Evolutionary conservation across 2,329 filamentous ascomycete genomes (phyloP).

Genomic region (Sporothrix curviconia): DNA sequence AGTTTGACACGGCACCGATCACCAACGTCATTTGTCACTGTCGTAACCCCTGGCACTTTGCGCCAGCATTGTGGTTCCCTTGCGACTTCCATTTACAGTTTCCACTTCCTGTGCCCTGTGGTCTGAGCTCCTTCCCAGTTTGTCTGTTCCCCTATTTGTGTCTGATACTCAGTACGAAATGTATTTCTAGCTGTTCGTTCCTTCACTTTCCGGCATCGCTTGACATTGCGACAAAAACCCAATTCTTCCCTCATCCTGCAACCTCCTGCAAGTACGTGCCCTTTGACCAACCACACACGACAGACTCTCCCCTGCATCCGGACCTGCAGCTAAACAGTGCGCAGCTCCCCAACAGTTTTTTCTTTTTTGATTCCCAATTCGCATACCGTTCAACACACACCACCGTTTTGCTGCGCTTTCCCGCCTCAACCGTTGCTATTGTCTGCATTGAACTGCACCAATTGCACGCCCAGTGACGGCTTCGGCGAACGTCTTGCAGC

Average conservation of each 20-base stretch:
- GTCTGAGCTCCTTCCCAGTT: neutral
- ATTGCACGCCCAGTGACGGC: neutral
- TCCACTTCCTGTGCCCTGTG: too few relatives aligned
- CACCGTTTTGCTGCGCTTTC: neutral
- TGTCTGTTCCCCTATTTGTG: neutral
- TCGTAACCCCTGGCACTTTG: neutral
- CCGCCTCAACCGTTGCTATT: neutral
- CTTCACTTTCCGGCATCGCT: neutral
- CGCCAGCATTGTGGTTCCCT: neutral
- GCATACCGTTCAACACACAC: neutral
- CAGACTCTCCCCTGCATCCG: neutral
- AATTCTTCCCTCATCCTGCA: neutral
- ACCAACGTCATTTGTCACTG: neutral
- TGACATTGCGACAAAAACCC: neutral
- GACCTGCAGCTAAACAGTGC: constrained; percentile 4
- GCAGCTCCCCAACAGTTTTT: constrained; percentile 5
- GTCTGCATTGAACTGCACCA: neutral
- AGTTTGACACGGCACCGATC: too few relatives aligned
- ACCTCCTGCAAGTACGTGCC: neutral
- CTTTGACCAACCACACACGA: neutral
- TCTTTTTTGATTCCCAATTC: neutral
- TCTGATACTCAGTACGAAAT: neutral
- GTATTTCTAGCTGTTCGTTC: neutral
- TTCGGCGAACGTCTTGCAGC: neutral
- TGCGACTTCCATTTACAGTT: neutral